These are phyloP conservation scores for Nicotiana benthamiana DNA, from an alignment of 257 asterid species.

Conservation along the genomic window DNA sequence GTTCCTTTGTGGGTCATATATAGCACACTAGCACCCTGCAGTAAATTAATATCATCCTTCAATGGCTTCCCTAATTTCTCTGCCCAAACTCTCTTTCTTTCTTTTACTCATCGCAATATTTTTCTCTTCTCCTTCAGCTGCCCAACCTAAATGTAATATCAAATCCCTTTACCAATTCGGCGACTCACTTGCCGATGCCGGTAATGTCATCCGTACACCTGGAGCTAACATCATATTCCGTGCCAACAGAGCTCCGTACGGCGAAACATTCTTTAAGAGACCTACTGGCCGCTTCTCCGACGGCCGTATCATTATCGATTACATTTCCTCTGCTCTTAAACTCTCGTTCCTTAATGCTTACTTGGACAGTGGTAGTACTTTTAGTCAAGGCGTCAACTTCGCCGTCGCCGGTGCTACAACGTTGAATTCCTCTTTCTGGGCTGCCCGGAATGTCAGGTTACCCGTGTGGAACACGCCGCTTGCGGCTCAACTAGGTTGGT, in stretches of 20 bases:
- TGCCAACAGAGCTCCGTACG: background rate
- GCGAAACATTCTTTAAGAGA: background rate
- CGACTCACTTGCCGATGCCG: background rate
- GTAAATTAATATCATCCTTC: no score
- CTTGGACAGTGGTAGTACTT: background rate
- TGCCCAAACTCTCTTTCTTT: no score
- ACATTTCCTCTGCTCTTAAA: no score
- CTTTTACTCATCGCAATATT: no score
- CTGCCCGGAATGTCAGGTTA: background rate
- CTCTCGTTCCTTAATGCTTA: background rate
- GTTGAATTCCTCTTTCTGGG: background rate
- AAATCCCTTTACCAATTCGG: background rate
- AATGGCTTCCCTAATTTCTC: no score
- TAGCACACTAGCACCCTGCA: no score
- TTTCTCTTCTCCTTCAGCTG: no score
- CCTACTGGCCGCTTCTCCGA: no score
- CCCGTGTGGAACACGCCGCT: background rate
- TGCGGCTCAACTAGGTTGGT: background rate
- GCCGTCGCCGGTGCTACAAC: background rate
- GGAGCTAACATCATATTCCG: background rate
- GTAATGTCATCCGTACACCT: background rate
- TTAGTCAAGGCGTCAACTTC: background rate
- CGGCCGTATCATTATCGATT: no score
- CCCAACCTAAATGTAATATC: no score
- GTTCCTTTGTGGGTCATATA: no score